These are phyloP conservation scores for Sphaerobolus stellatus DNA, from an alignment of 1,284 basidiomycete genomes.

Conservation along the genomic window DNA sequence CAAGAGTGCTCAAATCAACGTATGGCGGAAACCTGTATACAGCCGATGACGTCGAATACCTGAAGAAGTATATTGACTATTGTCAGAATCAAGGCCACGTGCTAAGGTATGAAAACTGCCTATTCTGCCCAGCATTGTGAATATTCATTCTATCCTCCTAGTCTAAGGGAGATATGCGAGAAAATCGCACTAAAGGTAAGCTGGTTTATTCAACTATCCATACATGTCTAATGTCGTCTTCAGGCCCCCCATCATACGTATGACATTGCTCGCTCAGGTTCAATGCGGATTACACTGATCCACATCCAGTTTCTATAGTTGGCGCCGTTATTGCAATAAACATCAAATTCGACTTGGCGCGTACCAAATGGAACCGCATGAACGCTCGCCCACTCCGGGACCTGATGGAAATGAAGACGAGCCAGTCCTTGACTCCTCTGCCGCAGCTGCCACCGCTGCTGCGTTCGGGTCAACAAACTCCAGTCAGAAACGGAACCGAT, in stretches of 20 bases:
- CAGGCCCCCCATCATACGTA: constrained; percentile 83
- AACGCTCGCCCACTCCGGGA: constrained; percentile 41
- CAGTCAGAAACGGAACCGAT: constrained; percentile 47
- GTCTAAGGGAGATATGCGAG: constrained; percentile 79
- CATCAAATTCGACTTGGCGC: constrained; percentile 81
- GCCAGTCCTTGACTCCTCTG: constrained; percentile 21
- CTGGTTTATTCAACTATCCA: constrained; percentile 9
- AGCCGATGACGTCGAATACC: constrained; percentile 71
- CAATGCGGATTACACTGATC: constrained; percentile 7
- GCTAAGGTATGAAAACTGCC: constrained; percentile 51
- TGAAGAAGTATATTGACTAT: constrained; percentile 82
- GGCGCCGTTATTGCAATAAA: constrained; percentile 84
- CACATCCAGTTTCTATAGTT: constrained; percentile 71
- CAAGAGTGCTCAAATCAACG: constrained; percentile 78
- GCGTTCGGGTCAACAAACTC: constrained; percentile 24
- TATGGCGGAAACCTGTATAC: constrained; percentile 84
- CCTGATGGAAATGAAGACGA: constrained; percentile 12
- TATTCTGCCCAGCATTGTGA: not conserved
- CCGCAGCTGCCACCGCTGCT: constrained; percentile 44
- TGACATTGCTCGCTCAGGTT: constrained; percentile 19
- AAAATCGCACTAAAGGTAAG: constrained; percentile 73
- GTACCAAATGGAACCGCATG: constrained; percentile 67
- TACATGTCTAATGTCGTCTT: not conserved
- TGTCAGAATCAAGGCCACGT: constrained; percentile 80
- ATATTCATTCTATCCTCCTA: constrained; percentile 24